phyloP scores from a whole-genome alignment of 352 stramenopile species.

The Thalassiosira exigua region DNA sequence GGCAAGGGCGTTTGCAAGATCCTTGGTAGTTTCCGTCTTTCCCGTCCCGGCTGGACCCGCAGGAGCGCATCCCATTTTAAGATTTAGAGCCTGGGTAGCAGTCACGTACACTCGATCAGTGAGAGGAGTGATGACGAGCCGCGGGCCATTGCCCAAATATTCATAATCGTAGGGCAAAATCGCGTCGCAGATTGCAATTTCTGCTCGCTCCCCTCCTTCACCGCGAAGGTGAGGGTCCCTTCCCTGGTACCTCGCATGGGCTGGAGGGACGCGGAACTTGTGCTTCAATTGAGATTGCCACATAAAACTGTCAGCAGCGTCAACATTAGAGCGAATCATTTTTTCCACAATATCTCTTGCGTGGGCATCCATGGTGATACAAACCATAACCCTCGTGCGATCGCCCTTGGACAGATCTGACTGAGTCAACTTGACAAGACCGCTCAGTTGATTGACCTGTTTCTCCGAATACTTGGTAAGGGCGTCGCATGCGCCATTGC shows the following conservation, averaged over 20 bases:
- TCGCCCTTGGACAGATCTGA: conserved; percentile 83
- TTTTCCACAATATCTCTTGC: conserved; percentile 92
- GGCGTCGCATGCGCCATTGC: conserved; percentile 92
- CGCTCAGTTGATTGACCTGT: conserved; percentile 88
- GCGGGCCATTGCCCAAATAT: conserved; percentile 94
- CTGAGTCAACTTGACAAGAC: conserved; percentile 92
- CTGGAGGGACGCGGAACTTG: conserved; percentile 90
- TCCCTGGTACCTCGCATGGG: conserved; percentile 91
- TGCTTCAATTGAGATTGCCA: conserved; percentile 96
- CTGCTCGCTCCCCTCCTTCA: conserved; percentile 71
- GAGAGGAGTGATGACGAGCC: conserved; percentile 95
- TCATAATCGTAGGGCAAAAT: conserved; percentile 96
- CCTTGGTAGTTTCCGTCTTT: conserved; percentile 95
- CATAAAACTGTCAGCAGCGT: conserved; percentile 89
- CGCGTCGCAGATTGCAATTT: conserved; percentile 95
- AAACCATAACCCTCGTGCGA: conserved; percentile 92
- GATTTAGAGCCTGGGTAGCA: conserved; percentile 92
- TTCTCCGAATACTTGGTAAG: conserved; percentile 92
- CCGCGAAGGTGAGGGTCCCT: conserved; percentile 89
- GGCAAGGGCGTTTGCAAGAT: conserved; percentile 90
- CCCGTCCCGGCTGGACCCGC: conserved; percentile 91
- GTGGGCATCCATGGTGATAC: conserved; percentile 96
- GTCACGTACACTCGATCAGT: conserved; percentile 97
- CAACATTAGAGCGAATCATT: conserved; percentile 91
- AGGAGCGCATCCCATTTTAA: conserved; percentile 94